phyloP scores from a whole-genome alignment of 2,329 filamentous ascomycete genomes.

The Botrytis tulipae region DNA sequence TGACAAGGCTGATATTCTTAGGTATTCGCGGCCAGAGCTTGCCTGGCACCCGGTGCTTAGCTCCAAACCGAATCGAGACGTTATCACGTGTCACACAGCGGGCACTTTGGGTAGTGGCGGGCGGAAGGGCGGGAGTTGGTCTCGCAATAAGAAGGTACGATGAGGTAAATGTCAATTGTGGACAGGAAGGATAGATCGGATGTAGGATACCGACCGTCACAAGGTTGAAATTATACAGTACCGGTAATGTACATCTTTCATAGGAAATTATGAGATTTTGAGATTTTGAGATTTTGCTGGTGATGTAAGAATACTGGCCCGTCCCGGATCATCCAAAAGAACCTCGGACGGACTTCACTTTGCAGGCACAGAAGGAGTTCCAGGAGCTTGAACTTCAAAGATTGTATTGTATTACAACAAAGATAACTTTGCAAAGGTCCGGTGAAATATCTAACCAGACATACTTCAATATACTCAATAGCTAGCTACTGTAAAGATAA shows the following conservation, averaged over 20 bases:
- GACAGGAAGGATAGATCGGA: conserved; percentile 7
- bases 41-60: conserved; percentile 17
- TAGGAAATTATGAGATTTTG: not conserved
- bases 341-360: not conserved
- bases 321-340: not conserved
- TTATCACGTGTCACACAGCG: conserved; percentile 6
- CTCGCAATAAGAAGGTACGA: not conserved
- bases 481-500: not conserved
- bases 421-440: not conserved
- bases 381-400: not conserved
- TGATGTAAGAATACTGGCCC: not conserved
- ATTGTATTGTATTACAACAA: not conserved
- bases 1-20: conserved; percentile 22
- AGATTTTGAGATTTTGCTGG: not conserved
- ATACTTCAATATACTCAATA: not conserved
- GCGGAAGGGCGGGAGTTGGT: not conserved
- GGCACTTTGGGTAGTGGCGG: not conserved
- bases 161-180: not conserved
- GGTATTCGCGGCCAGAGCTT: conserved; percentile 22
- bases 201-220: not conserved
- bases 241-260: not conserved
- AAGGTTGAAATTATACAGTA: not conserved
- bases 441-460: not conserved
- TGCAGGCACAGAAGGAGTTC: conserved; percentile 1
- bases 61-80: conserved; percentile 18